Conservation (phyloP, 2,329 filamentous ascomycete species). For the Fusarium pseudoanthophilum region DNA sequence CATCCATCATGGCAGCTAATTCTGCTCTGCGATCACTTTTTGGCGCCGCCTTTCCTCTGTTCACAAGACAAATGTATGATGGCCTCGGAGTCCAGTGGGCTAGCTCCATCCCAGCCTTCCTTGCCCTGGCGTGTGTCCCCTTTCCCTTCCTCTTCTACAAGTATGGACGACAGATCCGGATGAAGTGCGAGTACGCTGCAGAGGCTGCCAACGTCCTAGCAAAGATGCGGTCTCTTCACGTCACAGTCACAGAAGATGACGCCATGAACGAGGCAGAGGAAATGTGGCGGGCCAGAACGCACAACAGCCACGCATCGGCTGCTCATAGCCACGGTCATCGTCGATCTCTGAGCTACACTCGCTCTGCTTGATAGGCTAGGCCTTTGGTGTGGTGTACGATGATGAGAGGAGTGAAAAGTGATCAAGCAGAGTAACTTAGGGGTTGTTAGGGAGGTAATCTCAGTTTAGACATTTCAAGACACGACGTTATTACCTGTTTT, state of each 20-base stretch:
- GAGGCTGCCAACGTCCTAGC: neutral
- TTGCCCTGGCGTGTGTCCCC: conserved; percentile 8
- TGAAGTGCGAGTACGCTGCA: conserved; percentile 18
- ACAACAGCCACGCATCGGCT: neutral
- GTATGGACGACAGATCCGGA: conserved; percentile 1
- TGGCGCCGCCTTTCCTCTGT: conserved; percentile 22
- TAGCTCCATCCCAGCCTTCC: conserved; percentile 19
- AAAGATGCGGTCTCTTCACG: neutral
- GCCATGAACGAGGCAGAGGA: conserved; percentile 6
- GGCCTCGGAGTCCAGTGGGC: conserved; percentile 15
- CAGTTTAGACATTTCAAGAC: neutral
- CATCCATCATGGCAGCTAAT: conserved; percentile 14
- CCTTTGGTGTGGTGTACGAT: neutral
- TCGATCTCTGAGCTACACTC: neutral
- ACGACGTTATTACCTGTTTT: neutral
- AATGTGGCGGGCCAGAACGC: conserved; percentile 2
- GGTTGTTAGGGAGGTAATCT: neutral
- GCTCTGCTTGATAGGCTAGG: neutral
- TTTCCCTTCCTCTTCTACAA: conserved; percentile 22
- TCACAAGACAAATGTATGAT: conserved; percentile 22
- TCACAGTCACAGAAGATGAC: neutral
- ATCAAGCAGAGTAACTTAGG: no score
- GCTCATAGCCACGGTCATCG: neutral
- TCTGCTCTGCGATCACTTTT: conserved; percentile 14
- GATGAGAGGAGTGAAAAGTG: neutral